Base-by-base conservation (phyloP, 164 flowering plant genomes). In the Magnolia officinalis region DNA sequence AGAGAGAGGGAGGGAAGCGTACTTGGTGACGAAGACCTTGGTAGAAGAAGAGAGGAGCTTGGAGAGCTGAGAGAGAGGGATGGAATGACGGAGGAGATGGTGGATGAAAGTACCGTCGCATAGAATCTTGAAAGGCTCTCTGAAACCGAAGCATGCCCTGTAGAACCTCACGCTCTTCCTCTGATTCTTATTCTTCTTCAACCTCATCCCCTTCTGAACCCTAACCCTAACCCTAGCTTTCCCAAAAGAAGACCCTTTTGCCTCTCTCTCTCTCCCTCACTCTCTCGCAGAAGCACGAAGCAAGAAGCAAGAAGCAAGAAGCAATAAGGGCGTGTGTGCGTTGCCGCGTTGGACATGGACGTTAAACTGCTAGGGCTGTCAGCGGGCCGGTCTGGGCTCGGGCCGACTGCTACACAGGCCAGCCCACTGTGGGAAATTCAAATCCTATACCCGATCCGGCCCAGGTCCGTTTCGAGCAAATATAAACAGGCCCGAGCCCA, bases 51-150 rank as follows among this genome's bases (percentile, higher is more conserved):
- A 88, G 20, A 96, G 90, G 31, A 82, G 67, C 50, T 79, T 85
- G 0, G 91, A 75, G 66, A 68, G 73, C 58, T 31, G 72, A 65
- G 50, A 70, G 8, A 18, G 21, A 64, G 52, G 49, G 45, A 68
- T 73, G 31, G 75, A 29, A 31, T 91, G 84, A 24, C 50, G 71
- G 5, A 87, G 70, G 61, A 91, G 87, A 78, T 90, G 92, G 72
- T 90, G 90, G 29, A 96, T 73, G 77, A 95, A 91, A 5, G 97
- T 96, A 6, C 98, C 99, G 69, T 94, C 99, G 75, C 95, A 92
- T 0, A 94, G 85, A 13, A 94, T 80, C 84, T 91, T 91, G 81
- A 79, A 94, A 1, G 98, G 97, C 78, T 86, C 90, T 49, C 96
- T 74, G 73, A 94, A 94, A 61, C 92, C 97, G 58, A 80, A 91